These are phyloP conservation scores for Thozetella sp. DNA, from an alignment of 495 filamentous ascomycete species.

Conservation along the genomic window DNA sequence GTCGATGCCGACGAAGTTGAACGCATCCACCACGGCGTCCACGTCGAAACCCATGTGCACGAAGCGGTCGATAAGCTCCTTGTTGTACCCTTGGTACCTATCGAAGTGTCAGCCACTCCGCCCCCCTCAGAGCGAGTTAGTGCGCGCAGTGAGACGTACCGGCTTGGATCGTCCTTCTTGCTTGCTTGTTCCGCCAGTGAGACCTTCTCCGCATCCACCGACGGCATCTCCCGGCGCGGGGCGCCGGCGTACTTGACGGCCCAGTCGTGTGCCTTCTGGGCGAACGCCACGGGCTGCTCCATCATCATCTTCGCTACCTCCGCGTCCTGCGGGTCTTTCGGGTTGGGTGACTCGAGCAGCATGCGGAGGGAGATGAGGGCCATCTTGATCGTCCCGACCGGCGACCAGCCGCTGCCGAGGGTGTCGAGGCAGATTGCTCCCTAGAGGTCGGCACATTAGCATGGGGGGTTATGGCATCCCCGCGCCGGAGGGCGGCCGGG, in stretches of 20 bases:
- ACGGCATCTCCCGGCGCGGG: constrained; percentile 43
- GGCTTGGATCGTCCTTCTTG: constrained; percentile 32
- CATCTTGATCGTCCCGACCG: constrained; percentile 94
- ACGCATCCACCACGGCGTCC: constrained; percentile 82
- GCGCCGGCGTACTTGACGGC: constrained; percentile 83
- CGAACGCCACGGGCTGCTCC: constrained; percentile 74
- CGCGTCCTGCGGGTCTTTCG: constrained; percentile 95
- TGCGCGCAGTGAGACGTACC: constrained; percentile 23
- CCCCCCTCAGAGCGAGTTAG: neutral
- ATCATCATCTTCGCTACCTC: constrained; percentile 94
- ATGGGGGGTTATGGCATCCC: too few relatives aligned
- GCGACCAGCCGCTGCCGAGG: constrained; percentile 86
- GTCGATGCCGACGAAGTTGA: constrained; percentile 81
- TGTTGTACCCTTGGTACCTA: constrained; percentile 90
- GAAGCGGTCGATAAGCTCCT: constrained; percentile 85
- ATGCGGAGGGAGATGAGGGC: constrained; percentile 91
- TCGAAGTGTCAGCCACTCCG: neutral
- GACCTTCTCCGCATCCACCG: constrained; percentile 13
- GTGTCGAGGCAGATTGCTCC: constrained; percentile 98
- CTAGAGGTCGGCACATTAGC: constrained; percentile 41
- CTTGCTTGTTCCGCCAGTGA: constrained; percentile 7
- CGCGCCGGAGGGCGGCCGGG: neutral
- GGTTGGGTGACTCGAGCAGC: constrained; percentile 90
- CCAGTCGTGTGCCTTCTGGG: constrained; percentile 87
- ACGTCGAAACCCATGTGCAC: constrained; percentile 92